Percentiles rank a stretch among this genome's conserved stretches.
Conservation (phyloP, 2,329 filamentous ascomycete species). For the Ophiostoma sp. region DNA sequence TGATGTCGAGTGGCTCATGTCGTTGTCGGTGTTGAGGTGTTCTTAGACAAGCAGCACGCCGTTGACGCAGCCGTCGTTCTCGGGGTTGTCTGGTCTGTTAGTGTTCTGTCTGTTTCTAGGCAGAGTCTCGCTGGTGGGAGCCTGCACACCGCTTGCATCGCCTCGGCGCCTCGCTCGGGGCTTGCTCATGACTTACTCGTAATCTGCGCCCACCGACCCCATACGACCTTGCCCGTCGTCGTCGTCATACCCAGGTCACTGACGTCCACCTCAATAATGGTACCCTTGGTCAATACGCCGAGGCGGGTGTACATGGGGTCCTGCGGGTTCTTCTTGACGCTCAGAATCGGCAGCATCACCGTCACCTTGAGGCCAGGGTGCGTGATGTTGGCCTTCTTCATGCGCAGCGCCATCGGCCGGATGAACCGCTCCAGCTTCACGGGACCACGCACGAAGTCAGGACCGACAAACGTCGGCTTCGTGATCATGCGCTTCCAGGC, state of each 20-base stretch:
- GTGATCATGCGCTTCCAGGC: conserved; percentile 62
- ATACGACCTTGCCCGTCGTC: conserved; percentile 85
- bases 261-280: conserved; percentile 80
- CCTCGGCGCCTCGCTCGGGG: not conserved
- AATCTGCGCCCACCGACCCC: conserved; percentile 78
- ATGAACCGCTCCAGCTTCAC: conserved; percentile 66
- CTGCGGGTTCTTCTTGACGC: conserved; percentile 69
- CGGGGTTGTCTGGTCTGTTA: conserved; percentile 26
- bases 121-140: not conserved
- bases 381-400: conserved; percentile 70
- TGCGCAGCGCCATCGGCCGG: conserved; percentile 47
- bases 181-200: conserved; percentile 34
- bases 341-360: conserved; percentile 75
- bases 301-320: conserved; percentile 88
- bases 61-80: conserved; percentile 29
- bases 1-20: not conserved
- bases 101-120: not conserved
- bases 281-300: conserved; percentile 73
- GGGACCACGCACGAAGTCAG: conserved; percentile 81
- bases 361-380: conserved; percentile 45
- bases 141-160: not conserved
- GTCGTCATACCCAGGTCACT: conserved; percentile 87
- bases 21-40: not conserved
- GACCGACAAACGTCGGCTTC: conserved; percentile 83
- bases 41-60: conserved; percentile 22